Conservation (phyloP, 495 filamentous ascomycete species). For the Xylaria telfairii region DNA sequence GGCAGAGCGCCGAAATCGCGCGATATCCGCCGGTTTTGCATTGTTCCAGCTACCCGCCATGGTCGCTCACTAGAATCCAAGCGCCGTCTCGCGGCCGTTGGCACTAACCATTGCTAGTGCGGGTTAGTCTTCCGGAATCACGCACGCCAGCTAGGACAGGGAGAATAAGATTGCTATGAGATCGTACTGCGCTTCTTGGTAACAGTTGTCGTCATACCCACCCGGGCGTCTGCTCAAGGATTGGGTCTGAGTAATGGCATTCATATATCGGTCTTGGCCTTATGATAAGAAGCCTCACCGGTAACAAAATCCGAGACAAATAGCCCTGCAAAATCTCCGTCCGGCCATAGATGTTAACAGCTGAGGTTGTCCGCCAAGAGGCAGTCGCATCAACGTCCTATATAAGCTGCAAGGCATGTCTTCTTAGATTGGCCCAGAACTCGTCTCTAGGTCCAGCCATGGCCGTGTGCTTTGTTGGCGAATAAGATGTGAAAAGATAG, state of each 20-base stretch:
- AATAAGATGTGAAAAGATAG: not conserved
- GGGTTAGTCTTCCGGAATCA: not conserved
- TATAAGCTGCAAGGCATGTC: not conserved
- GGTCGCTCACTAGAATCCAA: not conserved
- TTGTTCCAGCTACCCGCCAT: not conserved
- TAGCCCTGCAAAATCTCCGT: not conserved
- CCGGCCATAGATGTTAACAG: not conserved
- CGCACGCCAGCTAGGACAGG: not conserved
- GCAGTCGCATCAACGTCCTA: not conserved
- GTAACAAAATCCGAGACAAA: too few species aligned
- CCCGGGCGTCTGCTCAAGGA: not conserved
- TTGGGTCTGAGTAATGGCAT: not conserved
- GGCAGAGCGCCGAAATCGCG: conserved; percentile 5
- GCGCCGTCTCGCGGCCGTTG: not conserved
- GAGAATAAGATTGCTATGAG: not conserved
- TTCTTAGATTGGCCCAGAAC: conserved; percentile 1
- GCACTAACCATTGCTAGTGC: conserved; percentile 8
- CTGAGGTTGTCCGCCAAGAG: not conserved
- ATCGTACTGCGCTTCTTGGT: not conserved
- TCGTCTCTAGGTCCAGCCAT: not conserved
- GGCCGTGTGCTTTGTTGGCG: not conserved
- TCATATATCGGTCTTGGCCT: not conserved
- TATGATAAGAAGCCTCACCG: not conserved
- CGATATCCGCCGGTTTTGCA: not conserved
- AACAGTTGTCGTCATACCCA: not conserved